Evolutionary conservation across 305 asterid species (phyloP), one percentile per base, ranked within the genome.

Genomic region (Stenogyne calaminthoides): DNA sequence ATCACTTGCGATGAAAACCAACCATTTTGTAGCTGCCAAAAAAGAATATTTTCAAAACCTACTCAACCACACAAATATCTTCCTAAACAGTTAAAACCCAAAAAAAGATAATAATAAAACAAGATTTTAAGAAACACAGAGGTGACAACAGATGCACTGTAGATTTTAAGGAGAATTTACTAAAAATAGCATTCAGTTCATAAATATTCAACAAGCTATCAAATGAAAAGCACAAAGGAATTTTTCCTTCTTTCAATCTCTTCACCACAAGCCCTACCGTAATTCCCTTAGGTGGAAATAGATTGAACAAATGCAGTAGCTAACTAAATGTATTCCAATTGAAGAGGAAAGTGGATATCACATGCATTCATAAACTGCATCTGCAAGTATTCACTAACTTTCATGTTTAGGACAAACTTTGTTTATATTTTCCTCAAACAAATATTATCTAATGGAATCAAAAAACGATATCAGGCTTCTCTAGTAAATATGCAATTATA

Each of bases 21-120:
- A 71, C 99, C 99, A 46, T 91, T 86, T 77, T 77, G 81, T 75
- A 82, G 84, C 97, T 93, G 91, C 72, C 77, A 70, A 82, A 76
- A 55, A 64, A 57, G 16, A 68, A 64, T 47, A 68, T 22, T 27
- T 32, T 47, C 64, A 72, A 12, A 77, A 59, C 61, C 42, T 44
- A n/a, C 34, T 73, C 49, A 52, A 16, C 27, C 70, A 42, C 40
- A 74, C 58, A 57, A n/a, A 19, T 9, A 34, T 54, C 20, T 60
- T 19, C 70, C 18, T 20, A 55, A 19, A 56, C 14, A 40, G 16
- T 46, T 46, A 46, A 42, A 46, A 46, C 11, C 20, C 27, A 10
- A 46, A 46, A 34, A 4, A 34, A 42, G 10, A 62, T 14, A 67
- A 52, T 63, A 19, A 59, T 5, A 32, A 55, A 39, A 67, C 16